These are phyloP conservation scores for Fusarium tuaranense DNA, from an alignment of 2,329 filamentous ascomycete genomes.

Conservation along the genomic window DNA sequence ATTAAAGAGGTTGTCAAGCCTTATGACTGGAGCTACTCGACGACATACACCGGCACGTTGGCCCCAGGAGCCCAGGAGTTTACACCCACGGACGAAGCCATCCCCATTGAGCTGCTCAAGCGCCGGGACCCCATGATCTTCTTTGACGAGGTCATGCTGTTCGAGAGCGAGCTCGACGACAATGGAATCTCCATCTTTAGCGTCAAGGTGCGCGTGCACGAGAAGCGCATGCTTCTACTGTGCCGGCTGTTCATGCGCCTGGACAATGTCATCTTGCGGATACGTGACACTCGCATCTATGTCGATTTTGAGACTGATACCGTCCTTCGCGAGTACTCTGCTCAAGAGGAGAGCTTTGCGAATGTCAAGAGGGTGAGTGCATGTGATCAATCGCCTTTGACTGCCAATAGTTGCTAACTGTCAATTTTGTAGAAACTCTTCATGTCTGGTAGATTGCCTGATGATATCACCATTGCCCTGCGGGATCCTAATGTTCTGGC, in stretches of 20 bases:
- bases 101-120: conserved; percentile 88
- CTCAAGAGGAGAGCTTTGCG: conserved; percentile 85
- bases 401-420: neutral
- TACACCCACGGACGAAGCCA: conserved; percentile 57
- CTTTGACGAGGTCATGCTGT: conserved; percentile 95
- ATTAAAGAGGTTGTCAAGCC: conserved; percentile 96
- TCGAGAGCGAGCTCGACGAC: conserved; percentile 97
- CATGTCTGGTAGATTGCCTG: conserved; percentile 65
- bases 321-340: conserved; percentile 89
- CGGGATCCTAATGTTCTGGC: conserved; percentile 83
- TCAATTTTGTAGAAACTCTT: conserved; percentile 56
- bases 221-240: conserved; percentile 85
- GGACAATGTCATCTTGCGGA: conserved; percentile 87
- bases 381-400: neutral
- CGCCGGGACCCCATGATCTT: conserved; percentile 94
- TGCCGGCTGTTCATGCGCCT: conserved; percentile 91
- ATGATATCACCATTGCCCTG: conserved; percentile 81
- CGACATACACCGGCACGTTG: conserved; percentile 83
- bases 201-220: conserved; percentile 94
- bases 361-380: conserved; percentile 75
- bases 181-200: conserved; percentile 94
- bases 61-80: conserved; percentile 47
- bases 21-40: conserved; percentile 98
- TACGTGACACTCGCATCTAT: conserved; percentile 92
- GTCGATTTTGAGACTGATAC: conserved; percentile 85